A percentile compares a stretch with the other conserved stretches of the same genome.
phyloP scores from a whole-genome alignment of 176 grass and related monocot species.

The Cocos nucifera region DNA sequence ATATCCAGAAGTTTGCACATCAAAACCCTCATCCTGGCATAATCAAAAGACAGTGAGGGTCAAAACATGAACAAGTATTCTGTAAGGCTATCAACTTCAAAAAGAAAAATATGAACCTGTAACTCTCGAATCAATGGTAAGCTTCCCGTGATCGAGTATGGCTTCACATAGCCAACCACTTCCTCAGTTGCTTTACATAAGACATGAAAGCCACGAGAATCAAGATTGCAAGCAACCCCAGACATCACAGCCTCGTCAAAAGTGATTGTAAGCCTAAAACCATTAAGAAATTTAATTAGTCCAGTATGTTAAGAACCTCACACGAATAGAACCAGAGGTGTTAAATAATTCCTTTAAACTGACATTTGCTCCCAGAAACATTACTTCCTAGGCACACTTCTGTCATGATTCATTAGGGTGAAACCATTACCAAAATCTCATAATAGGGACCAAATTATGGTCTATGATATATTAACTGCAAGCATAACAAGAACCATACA shows the following conservation, averaged over 20 bases:
- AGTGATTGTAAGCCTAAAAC: constrained; percentile 56
- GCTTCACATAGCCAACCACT: constrained; percentile 59
- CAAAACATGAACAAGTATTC: too few relatives aligned
- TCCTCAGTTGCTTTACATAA: constrained; percentile 88
- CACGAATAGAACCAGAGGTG: too few relatives aligned
- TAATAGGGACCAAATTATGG: too few relatives aligned
- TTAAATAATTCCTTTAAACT: too few relatives aligned
- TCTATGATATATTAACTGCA: too few relatives aligned
- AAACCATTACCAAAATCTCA: neutral
- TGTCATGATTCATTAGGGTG: constrained; percentile 3
- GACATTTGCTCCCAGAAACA: too few relatives aligned
- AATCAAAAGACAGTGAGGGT: too few relatives aligned
- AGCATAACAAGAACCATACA: too few relatives aligned
- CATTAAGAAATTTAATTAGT: neutral
- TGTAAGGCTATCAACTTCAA: too few relatives aligned
- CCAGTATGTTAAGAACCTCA: neutral
- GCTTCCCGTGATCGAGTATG: constrained; percentile 88
- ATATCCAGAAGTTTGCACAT: constrained; percentile 91
- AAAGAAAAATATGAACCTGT: constrained; percentile 41
- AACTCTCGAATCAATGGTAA: constrained; percentile 86
- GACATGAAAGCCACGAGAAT: constrained; percentile 69
- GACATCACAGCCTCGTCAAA: constrained; percentile 65
- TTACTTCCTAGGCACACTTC: neutral
- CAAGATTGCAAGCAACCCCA: constrained; percentile 80
- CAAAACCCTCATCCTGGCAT: constrained; percentile 83